These are phyloP conservation scores for Rhodomyrtus psidioides DNA, from an alignment of 441 rosid genomes.

Conservation along the genomic window DNA sequence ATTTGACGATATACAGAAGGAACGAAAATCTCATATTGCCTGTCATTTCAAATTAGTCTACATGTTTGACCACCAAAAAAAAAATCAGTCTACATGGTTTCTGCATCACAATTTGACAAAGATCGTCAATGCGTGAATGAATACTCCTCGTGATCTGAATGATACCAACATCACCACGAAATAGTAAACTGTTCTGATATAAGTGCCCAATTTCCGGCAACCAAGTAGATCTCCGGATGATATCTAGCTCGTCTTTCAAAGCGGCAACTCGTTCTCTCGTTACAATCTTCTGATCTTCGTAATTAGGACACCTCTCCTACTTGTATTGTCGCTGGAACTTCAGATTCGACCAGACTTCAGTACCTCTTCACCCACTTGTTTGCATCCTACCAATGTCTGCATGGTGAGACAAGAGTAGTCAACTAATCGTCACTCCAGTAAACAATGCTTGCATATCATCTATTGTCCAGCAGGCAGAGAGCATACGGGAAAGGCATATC, in stretches of 20 bases:
- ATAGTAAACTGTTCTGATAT: background rate
- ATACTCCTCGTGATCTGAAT: background rate
- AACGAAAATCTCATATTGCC: background rate
- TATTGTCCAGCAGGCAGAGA: too few relatives aligned
- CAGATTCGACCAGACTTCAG: slow-evolving; percentile 59
- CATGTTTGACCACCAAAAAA: too few relatives aligned
- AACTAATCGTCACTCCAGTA: background rate
- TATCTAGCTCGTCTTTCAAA: background rate
- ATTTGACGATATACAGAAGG: background rate
- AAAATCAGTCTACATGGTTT: too few relatives aligned
- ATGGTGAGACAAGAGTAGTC: background rate
- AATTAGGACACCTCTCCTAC: background rate
- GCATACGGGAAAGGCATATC: too few relatives aligned
- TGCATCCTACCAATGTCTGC: slow-evolving; percentile 93
- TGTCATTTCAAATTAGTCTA: background rate
- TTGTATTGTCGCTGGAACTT: slow-evolving; percentile 7
- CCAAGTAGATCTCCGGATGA: background rate
- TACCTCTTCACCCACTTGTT: slow-evolving; percentile 88
- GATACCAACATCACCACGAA: background rate
- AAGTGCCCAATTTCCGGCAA: background rate
- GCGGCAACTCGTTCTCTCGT: background rate
- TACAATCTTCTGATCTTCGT: background rate
- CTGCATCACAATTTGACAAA: background rate
- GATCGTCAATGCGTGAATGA: background rate
- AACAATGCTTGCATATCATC: too few relatives aligned